Evolutionary conservation across 2,329 filamentous ascomycete genomes (phyloP).

Genomic region (Westerdykella aurantiaca): DNA sequence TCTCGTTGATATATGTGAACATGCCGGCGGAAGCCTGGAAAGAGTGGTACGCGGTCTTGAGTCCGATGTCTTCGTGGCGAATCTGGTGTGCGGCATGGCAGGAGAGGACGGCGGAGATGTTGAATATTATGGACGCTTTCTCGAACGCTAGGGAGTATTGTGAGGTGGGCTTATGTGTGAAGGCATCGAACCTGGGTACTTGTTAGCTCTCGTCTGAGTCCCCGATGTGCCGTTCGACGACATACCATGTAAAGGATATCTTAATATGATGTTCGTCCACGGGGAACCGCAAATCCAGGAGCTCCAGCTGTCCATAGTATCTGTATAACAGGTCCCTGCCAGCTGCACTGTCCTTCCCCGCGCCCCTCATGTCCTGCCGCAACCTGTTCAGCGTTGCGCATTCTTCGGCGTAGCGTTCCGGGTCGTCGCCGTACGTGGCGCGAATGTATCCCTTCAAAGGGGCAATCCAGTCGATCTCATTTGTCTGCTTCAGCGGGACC

Average conservation of each 20-base stretch:
- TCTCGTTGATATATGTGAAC: slow-evolving; percentile 99
- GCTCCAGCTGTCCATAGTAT: slow-evolving; percentile 95
- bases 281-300: slow-evolving; percentile 89
- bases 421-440: slow-evolving; percentile 90
- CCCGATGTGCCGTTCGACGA: neutral
- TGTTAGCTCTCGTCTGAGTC: slow-evolving; percentile 14
- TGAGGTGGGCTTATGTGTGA: slow-evolving; percentile 94
- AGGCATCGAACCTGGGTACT: slow-evolving; percentile 83
- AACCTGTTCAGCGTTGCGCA: slow-evolving; percentile 89
- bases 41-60: slow-evolving; percentile 96
- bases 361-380: slow-evolving; percentile 96
- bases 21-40: slow-evolving; percentile 98
- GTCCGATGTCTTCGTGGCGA: slow-evolving; percentile 80
- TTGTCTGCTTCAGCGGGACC: slow-evolving; percentile 84
- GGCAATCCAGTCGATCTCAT: slow-evolving; percentile 95
- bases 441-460: slow-evolving; percentile 92
- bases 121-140: slow-evolving; percentile 99
- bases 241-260: slow-evolving; percentile 94
- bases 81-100: slow-evolving; percentile 93
- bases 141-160: slow-evolving; percentile 97
- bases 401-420: slow-evolving; percentile 91
- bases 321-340: slow-evolving; percentile 90
- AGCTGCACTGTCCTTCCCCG: slow-evolving; percentile 91
- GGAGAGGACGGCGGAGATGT: slow-evolving; percentile 93
- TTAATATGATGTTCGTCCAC: slow-evolving; percentile 99